Evolutionary conservation across 1,139 yeast species (phyloP).

Genomic region (Yamadazyma trypodendri): DNA sequence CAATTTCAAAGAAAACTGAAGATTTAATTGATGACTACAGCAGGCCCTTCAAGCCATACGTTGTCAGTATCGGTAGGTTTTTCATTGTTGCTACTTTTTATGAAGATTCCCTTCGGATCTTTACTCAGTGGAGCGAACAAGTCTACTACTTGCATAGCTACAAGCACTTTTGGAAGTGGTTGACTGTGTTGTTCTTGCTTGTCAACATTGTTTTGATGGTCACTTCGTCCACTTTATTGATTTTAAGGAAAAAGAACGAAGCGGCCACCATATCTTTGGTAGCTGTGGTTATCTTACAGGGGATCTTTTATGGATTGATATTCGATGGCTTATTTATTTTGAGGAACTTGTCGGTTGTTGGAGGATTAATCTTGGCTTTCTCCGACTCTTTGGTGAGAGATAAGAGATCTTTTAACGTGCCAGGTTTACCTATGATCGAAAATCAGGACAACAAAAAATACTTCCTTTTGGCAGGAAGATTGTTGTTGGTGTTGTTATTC

Average conservation of each 20-base stretch:
- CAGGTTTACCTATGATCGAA: conserved; percentile 87
- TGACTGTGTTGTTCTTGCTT: conserved; percentile 69
- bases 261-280: conserved; percentile 72
- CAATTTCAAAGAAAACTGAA: conserved; percentile 45
- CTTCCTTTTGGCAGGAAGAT: conserved; percentile 84
- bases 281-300: conserved; percentile 78
- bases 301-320: conserved; percentile 83
- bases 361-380: conserved; percentile 87
- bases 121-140: conserved; percentile 90
- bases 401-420: conserved; percentile 69
- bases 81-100: conserved; percentile 91
- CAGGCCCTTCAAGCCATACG: conserved; percentile 63
- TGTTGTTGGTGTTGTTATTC: conserved; percentile 80
- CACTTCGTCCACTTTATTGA: conserved; percentile 68
- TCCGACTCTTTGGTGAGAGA: conserved; percentile 87
- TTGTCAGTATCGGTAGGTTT: conserved; percentile 85
- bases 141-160: conserved; percentile 78
- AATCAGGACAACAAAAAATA: conserved; percentile 84
- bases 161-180: conserved; percentile 76
- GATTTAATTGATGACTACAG: conserved; percentile 45
- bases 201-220: conserved; percentile 71
- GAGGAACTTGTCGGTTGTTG: conserved; percentile 87
- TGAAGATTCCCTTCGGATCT: conserved; percentile 84
- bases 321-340: conserved; percentile 79
- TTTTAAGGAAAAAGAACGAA: conserved; percentile 67